phyloP scores from a whole-genome alignment of 1,284 basidiomycete genomes.

The Puccinia hordei region DNA sequence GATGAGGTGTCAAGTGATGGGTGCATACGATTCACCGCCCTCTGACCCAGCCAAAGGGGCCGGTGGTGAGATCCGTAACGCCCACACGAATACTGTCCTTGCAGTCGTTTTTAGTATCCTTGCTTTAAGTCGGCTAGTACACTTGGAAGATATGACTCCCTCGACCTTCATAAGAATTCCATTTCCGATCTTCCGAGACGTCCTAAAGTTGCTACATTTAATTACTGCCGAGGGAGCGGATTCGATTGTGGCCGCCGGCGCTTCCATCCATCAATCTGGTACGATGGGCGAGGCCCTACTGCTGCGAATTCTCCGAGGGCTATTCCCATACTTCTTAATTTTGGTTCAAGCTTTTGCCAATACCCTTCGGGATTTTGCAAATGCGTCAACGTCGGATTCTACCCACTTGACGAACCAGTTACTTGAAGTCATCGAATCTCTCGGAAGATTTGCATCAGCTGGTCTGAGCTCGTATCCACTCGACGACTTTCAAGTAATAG shows the following conservation, averaged over 20 bases:
- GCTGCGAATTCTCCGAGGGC: conserved; percentile 25
- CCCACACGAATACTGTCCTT: conserved; percentile 26
- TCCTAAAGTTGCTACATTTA: conserved; percentile 31
- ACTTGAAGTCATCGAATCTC: conserved; percentile 14
- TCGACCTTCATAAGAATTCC: background rate
- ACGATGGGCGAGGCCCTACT: conserved; percentile 20
- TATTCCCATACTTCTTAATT: conserved; percentile 30
- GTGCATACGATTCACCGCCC: conserved; percentile 16
- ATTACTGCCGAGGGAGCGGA: conserved; percentile 20
- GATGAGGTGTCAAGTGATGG: conserved; percentile 29
- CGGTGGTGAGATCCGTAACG: conserved; percentile 3
- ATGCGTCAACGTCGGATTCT: background rate
- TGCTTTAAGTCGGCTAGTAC: conserved; percentile 27
- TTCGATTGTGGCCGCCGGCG: conserved; percentile 9
- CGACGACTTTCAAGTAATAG: conserved; percentile 26
- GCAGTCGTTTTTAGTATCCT: conserved; percentile 31
- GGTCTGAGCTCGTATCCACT: conserved; percentile 29
- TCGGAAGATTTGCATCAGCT: conserved; percentile 26
- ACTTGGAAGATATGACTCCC: conserved; percentile 15
- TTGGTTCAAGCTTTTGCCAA: conserved; percentile 12
- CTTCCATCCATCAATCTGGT: conserved; percentile 11
- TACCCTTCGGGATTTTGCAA: conserved; percentile 9
- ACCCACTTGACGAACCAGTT: background rate
- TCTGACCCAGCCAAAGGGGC: background rate
- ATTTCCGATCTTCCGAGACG: conserved; percentile 2